phyloP scores from a whole-genome alignment of 371 early-diverging fungal species.

The Vavraia culicis region DNA sequence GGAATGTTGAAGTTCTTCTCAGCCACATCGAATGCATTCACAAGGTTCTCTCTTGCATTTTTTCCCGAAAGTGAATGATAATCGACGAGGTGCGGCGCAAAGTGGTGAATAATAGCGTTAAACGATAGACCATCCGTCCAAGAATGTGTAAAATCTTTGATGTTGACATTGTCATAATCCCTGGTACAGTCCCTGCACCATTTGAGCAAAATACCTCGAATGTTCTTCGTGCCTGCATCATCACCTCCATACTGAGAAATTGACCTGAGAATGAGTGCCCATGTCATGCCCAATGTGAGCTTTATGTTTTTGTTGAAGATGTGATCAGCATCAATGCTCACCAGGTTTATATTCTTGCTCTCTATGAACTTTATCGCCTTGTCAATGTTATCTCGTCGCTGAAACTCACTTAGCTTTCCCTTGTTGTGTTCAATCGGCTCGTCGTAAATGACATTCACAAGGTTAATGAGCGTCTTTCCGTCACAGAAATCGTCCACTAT shows the following conservation, averaged over 20 bases:
- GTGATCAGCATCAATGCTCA: slow-evolving; percentile 70
- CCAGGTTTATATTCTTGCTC: slow-evolving; percentile 55
- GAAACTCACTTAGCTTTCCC: slow-evolving; percentile 62
- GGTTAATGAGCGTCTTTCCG: slow-evolving; percentile 47
- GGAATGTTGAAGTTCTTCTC: slow-evolving; percentile 65
- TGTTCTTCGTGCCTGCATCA: too few species aligned
- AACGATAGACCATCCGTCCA: slow-evolving; percentile 85
- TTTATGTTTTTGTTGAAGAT: slow-evolving; percentile 73
- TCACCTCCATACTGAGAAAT: too few species aligned
- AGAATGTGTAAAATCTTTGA: slow-evolving; percentile 57
- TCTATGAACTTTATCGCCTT: slow-evolving; percentile 67
- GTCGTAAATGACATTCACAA: too few species aligned
- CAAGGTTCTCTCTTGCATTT: slow-evolving; percentile 50
- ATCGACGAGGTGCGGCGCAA: slow-evolving; percentile 71
- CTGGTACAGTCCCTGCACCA: slow-evolving; percentile 85
- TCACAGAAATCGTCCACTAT: slow-evolving; percentile 53
- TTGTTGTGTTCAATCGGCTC: slow-evolving; percentile 62
- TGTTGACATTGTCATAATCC: slow-evolving; percentile 52
- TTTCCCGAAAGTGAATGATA: slow-evolving; percentile 52
- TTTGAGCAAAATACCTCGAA: too few species aligned
- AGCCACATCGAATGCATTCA: slow-evolving; percentile 76
- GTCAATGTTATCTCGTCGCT: slow-evolving; percentile 76
- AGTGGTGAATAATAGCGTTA: slow-evolving; percentile 80
- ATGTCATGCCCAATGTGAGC: slow-evolving; percentile 75
- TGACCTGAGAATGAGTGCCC: slow-evolving; percentile 82